Conservation (phyloP, 495 filamentous ascomycete species). For the Hypoxylon subgilvum region DNA sequence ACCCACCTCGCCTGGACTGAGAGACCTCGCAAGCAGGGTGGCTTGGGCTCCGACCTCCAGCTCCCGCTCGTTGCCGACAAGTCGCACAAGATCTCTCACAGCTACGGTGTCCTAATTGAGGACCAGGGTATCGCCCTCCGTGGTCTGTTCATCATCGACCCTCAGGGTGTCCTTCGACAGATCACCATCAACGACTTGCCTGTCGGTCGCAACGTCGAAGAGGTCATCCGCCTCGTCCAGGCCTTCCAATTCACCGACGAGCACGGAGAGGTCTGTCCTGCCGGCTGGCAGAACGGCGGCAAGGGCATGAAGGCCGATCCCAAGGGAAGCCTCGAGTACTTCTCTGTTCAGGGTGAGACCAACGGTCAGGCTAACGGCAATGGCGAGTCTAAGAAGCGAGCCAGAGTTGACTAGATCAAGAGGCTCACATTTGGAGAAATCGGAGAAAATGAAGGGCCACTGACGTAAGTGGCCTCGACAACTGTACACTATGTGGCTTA, state of each 20-base stretch:
- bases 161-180: conserved; percentile 60
- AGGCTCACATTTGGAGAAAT: conserved; percentile 6
- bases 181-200: conserved; percentile 66
- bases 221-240: conserved; percentile 63
- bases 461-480: conserved; percentile 22
- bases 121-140: conserved; percentile 62
- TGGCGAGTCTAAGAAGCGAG: conserved; percentile 38
- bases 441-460: conserved; percentile 10
- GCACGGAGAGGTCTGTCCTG: conserved; percentile 64
- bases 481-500: conserved; percentile 3
- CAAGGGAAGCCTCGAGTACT: conserved; percentile 55
- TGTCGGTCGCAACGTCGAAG: conserved; percentile 64
- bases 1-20: conserved; percentile 62
- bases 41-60: conserved; percentile 57
- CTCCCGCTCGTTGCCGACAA: conserved; percentile 63
- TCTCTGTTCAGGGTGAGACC: conserved; percentile 34
- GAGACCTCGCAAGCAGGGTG: conserved; percentile 58
- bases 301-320: conserved; percentile 61
- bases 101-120: conserved; percentile 65
- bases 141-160: conserved; percentile 67
- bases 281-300: conserved; percentile 61
- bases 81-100: conserved; percentile 59
- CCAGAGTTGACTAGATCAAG: conserved; percentile 28
- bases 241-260: conserved; percentile 67
- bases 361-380: conserved; percentile 36